Evolutionary conservation across 164 flowering plant genomes (phyloP).

Genomic region (Platanus orientalis): DNA sequence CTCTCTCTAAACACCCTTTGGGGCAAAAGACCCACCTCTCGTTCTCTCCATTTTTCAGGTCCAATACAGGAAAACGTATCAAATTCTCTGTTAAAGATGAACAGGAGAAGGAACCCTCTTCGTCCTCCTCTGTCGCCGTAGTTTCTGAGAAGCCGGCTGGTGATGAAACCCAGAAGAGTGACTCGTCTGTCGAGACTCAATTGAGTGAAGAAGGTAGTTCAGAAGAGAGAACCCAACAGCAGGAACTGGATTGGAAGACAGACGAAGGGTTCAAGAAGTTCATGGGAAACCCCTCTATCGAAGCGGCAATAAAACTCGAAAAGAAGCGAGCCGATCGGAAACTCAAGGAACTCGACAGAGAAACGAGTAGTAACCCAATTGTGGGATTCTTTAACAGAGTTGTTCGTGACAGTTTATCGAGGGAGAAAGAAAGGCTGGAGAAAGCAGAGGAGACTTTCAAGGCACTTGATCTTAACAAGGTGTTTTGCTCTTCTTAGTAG

Average conservation of each 20-base stretch:
- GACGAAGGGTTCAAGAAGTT: conserved; percentile 95
- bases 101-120: conserved; percentile 26
- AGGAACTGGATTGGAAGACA: conserved; percentile 82
- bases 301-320: conserved; percentile 93
- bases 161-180: conserved; percentile 16
- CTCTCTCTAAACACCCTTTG: conserved; percentile 16
- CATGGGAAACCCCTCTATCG: conserved; percentile 96
- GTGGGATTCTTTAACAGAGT: conserved; percentile 44
- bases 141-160: conserved; percentile 23
- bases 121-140: conserved; percentile 27
- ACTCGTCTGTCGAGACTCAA: conserved; percentile 14
- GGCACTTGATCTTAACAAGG: conserved; percentile 95
- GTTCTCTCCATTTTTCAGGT: conserved; percentile 10
- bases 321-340: conserved; percentile 89
- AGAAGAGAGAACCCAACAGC: conserved; percentile 30
- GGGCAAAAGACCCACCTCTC: conserved; percentile 8
- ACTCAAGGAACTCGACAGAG: conserved; percentile 81
- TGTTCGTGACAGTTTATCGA: conserved; percentile 51
- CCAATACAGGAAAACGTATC: conserved; percentile 20
- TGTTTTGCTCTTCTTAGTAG: conserved; percentile 3
- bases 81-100: conserved; percentile 34
- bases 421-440: conserved; percentile 79
- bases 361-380: conserved; percentile 50
- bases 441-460: conserved; percentile 76
- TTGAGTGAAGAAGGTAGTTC: conserved; percentile 10